Evolutionary conservation across 2,329 filamentous ascomycete species (phyloP).

Genomic region (Penicillium fuscoglaucum): DNA sequence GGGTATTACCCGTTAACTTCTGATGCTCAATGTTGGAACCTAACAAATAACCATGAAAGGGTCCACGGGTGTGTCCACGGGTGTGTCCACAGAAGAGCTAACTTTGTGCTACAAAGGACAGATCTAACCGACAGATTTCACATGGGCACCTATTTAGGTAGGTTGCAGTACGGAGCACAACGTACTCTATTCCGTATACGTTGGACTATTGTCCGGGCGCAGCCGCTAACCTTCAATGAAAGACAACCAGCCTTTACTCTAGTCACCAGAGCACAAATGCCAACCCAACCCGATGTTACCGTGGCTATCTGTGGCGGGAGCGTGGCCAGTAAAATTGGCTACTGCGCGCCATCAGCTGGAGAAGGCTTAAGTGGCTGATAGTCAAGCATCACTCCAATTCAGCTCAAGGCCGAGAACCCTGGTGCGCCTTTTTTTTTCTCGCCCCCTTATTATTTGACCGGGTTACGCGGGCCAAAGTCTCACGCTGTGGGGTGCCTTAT

Average conservation of each 20-base stretch:
- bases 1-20: neutral
- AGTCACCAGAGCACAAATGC: conserved; percentile 13
- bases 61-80: neutral
- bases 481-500: neutral
- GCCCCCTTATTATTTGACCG: neutral
- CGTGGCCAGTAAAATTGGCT: conserved; percentile 19
- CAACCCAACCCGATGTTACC: conserved; percentile 25
- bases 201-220: neutral
- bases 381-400: conserved; percentile 7
- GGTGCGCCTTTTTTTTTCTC: neutral
- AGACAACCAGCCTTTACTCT: neutral
- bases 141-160: neutral
- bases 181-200: neutral
- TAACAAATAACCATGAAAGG: neutral
- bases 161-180: neutral
- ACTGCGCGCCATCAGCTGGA: conserved; percentile 15
- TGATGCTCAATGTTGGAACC: neutral
- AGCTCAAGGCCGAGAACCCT: conserved; percentile 3
- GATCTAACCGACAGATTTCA: neutral
- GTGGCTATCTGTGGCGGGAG: conserved; percentile 16
- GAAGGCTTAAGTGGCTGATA: conserved; percentile 14
- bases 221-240: neutral
- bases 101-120: neutral
- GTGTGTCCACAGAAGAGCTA: neutral
- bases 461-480: neutral